Evolutionary conservation across 1,284 basidiomycete genomes (phyloP).

Genomic region (Porogramme epimiltina): DNA sequence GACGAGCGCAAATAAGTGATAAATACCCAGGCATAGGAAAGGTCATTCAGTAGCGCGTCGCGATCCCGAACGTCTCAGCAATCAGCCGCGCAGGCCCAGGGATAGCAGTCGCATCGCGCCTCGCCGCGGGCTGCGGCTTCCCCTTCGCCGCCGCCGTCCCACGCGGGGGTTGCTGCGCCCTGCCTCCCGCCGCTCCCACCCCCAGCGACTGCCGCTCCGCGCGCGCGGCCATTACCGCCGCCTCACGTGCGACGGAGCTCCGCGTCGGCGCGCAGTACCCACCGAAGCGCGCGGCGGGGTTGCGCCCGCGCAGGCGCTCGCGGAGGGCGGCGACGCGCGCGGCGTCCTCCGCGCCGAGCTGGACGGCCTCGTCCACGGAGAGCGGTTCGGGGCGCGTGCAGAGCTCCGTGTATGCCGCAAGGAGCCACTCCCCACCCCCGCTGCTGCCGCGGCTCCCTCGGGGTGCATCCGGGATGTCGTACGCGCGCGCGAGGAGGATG

Average conservation of each 20-base stretch:
- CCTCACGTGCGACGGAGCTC: conserved; percentile 9
- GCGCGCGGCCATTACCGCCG: conserved; percentile 7
- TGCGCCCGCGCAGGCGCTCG: conserved; percentile 22
- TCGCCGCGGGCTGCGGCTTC: background rate
- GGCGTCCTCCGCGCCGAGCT: conserved; percentile 29
- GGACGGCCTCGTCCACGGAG: conserved; percentile 27
- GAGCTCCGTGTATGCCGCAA: conserved; percentile 30
- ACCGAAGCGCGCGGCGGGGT: conserved; percentile 6
- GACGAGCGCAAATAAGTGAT: conserved; percentile 2
- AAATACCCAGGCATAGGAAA: conserved; percentile 1
- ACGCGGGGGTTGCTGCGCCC: conserved; percentile 9
- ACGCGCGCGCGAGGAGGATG: conserved; percentile 29
- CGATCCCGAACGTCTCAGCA: conserved; percentile 23
- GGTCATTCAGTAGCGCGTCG: background rate
- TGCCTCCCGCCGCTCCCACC: conserved; percentile 12
- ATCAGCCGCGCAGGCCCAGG: conserved; percentile 21
- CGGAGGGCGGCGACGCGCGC: conserved; percentile 27
- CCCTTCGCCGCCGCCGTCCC: background rate
- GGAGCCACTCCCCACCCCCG: conserved; percentile 15
- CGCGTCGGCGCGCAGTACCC: conserved; percentile 21
- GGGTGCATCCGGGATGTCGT: conserved; percentile 18
- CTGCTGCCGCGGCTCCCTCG: too few relatives aligned
- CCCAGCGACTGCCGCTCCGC: conserved; percentile 18
- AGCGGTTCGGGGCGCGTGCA: conserved; percentile 29
- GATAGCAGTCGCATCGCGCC: conserved; percentile 10